Conservation (phyloP, 345 rosid genomes). For the Ricinus communis region DNA sequence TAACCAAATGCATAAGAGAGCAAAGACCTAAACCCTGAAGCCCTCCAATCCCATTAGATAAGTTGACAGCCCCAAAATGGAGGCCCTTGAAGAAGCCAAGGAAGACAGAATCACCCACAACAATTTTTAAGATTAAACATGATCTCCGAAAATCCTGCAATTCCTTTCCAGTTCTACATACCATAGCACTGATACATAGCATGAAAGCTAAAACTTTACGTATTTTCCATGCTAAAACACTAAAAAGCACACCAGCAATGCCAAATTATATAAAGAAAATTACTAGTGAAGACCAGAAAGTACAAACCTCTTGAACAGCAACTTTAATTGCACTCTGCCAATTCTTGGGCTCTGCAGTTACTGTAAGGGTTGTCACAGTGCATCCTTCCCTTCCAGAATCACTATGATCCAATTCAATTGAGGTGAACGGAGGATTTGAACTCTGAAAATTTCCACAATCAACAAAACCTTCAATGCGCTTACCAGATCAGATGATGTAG, state of each 20-base stretch:
- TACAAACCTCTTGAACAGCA: slow-evolving; percentile 94
- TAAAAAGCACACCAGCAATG: neutral
- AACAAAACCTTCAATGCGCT: slow-evolving; percentile 24
- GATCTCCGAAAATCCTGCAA: neutral
- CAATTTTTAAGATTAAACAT: neutral
- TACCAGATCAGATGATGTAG: slow-evolving; percentile 4
- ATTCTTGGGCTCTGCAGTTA: slow-evolving; percentile 95
- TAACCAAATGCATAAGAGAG: neutral
- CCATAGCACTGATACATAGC: neutral
- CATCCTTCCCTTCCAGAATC: slow-evolving; percentile 99
- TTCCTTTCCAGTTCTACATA: neutral
- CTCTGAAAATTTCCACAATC: slow-evolving; percentile 59
- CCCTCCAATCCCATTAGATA: neutral
- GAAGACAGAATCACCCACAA: neutral
- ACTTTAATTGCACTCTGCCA: slow-evolving; percentile 94
- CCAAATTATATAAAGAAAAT: neutral
- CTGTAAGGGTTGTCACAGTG: slow-evolving; percentile 98
- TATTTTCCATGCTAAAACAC: neutral
- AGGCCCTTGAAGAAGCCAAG: neutral
- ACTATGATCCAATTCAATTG: slow-evolving; percentile 98
- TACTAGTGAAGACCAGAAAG: slow-evolving; percentile 16
- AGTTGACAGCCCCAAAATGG: neutral
- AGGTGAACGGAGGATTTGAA: slow-evolving; percentile 98
- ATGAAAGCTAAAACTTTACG: too few species aligned
- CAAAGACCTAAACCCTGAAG: neutral